A percentile compares a stretch with the other conserved stretches of the same genome.
phyloP scores from a whole-genome alignment of 805 yeast species.

The Candida cerambycidarum region DNA sequence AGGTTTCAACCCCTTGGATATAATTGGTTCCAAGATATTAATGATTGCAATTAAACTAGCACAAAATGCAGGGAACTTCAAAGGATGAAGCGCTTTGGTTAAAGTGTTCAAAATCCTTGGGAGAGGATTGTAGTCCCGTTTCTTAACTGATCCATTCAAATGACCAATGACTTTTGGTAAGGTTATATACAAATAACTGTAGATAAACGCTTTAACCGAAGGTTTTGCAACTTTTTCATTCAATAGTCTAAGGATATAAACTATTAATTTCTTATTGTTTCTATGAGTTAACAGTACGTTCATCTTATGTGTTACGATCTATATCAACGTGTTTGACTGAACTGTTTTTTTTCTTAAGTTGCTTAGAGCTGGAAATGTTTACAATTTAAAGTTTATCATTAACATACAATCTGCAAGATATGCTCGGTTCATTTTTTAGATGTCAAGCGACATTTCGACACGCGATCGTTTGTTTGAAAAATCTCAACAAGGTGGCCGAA shows the following conservation, averaged over 20 bases:
- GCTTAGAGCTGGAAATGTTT: too few relatives aligned
- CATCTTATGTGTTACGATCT: background rate
- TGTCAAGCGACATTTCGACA: background rate
- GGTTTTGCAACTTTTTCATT: slow-evolving; percentile 23
- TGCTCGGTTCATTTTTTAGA: background rate
- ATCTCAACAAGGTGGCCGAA: slow-evolving; percentile 4
- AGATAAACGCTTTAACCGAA: slow-evolving; percentile 31
- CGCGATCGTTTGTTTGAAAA: slow-evolving; percentile 4
- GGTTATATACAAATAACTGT: slow-evolving; percentile 35
- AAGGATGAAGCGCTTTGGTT: slow-evolving; percentile 26
- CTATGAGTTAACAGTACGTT: slow-evolving; percentile 4
- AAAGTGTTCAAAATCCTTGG: slow-evolving; percentile 20
- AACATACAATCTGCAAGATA: background rate
- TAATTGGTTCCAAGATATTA: slow-evolving; percentile 27
- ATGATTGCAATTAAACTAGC: slow-evolving; percentile 32
- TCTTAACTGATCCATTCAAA: slow-evolving; percentile 16
- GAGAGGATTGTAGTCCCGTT: slow-evolving; percentile 15
- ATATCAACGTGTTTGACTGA: background rate
- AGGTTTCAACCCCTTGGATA: slow-evolving; percentile 20
- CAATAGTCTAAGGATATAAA: slow-evolving; percentile 6
- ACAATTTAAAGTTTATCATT: too few relatives aligned
- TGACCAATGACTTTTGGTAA: slow-evolving; percentile 27
- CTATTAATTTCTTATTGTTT: slow-evolving; percentile 5
- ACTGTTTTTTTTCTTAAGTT: too few relatives aligned
- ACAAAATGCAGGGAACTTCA: slow-evolving; percentile 36